Evolutionary conservation across 306 rosid species (phyloP), one percentile per base, ranked within the genome.

Genomic region (Abrus pulchellus): DNA sequence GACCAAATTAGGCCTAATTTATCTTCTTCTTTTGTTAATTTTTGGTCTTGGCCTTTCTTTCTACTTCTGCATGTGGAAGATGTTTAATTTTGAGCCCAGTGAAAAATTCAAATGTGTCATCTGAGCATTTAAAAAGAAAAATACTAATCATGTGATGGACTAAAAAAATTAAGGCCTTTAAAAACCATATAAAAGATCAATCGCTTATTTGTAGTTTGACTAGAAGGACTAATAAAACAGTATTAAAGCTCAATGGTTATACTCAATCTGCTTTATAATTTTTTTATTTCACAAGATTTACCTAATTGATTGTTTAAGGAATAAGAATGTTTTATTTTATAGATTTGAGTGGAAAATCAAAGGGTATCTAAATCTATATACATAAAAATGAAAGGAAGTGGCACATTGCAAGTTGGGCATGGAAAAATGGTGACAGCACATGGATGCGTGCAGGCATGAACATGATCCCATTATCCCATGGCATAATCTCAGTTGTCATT

Each of bases 371-470:
- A 9, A 12, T 12, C 30, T 68, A 5, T 29, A 41, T 20, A 20
- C 20, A 20, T 20, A 20, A 20, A 20, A 27, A 74, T 54, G 6
- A 40, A 68, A 68, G 36, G 47, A 41, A 59, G 67, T 75, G 77
- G 62, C 57, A 82, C 63, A 40, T 34, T 7, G 76, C 80, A 56
- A 66, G 83, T 62, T 78, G 83, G 80, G 43, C 53, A 57, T 1
- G 65, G 64, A 71, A 78, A 83, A 83, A 72, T 29, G 77, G 59
- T 12, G 54, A 65, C 27, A 83, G 83, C 87, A 74, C 87, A 84
- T 79, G 87, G 84, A 62, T 74, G 68, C 66, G 62, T 74, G 81
- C 70, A 74, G 74, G 80, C 63, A 67, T 6, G 48, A 74, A 79
- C 74, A 49, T 79, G 63, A 13, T 62, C 76, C 44, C 20, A 20